Evolutionary conservation across 2,329 filamentous ascomycete genomes (phyloP).

Genomic region (Cadophora gregata): DNA sequence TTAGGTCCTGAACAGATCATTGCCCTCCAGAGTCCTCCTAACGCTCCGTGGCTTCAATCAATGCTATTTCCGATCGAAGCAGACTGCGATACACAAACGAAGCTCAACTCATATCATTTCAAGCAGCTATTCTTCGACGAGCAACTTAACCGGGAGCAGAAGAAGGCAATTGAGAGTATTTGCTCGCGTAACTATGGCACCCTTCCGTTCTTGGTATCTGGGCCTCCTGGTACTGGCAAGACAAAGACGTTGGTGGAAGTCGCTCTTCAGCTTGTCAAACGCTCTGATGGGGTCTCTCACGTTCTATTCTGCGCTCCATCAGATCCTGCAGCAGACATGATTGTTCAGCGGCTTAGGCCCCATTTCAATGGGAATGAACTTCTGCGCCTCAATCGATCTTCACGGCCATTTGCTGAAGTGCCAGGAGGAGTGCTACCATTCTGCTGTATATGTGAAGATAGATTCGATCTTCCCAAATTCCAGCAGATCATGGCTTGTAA

Average conservation of each 20-base stretch:
- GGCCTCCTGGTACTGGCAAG: constrained; percentile 34
- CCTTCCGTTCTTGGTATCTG: constrained; percentile 33
- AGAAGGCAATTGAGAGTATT: constrained; percentile 30
- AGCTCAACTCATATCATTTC: constrained; percentile 26
- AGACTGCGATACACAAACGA: constrained; percentile 25
- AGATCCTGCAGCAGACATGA: constrained; percentile 32
- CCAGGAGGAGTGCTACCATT: constrained; percentile 27
- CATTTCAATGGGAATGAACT: constrained; percentile 24
- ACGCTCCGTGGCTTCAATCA: constrained; percentile 27
- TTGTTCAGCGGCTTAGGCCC: constrained; percentile 27
- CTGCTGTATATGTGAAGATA: constrained; percentile 24
- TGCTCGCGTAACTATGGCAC: constrained; percentile 29
- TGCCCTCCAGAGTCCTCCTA: not conserved
- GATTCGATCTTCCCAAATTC: constrained; percentile 27
- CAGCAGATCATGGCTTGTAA: constrained; percentile 31
- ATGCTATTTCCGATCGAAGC: constrained; percentile 28
- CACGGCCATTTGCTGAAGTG: constrained; percentile 31
- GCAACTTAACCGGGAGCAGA: constrained; percentile 33
- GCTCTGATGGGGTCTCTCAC: constrained; percentile 23
- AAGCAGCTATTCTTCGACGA: constrained; percentile 28
- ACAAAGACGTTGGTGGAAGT: constrained; percentile 34
- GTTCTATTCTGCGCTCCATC: constrained; percentile 34
- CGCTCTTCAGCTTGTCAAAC: constrained; percentile 29
- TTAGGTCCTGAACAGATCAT: not conserved
- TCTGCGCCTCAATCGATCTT: constrained; percentile 30